phyloP scores from a whole-genome alignment of 2,329 filamentous ascomycete species.

The Didymella pinodella region DNA sequence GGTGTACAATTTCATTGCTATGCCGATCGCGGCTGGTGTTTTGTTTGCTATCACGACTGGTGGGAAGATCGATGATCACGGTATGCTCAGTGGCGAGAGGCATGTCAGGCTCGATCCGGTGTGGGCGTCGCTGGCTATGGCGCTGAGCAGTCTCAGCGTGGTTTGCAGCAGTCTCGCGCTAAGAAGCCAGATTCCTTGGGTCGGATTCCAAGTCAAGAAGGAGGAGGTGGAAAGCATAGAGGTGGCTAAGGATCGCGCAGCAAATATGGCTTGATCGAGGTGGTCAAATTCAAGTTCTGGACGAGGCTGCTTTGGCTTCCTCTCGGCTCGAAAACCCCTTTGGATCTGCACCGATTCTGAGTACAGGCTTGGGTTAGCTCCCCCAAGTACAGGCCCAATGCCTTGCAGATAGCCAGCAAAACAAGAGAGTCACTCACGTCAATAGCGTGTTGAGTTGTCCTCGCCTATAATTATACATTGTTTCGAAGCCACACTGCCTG shows the following conservation, averaged over 20 bases:
- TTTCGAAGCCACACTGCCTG: conserved; percentile 11
- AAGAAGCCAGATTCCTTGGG: conserved; percentile 58
- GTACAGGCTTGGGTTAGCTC: background rate
- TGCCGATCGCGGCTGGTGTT: conserved; percentile 83
- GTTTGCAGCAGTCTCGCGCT: conserved; percentile 81
- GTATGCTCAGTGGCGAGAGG: conserved; percentile 48
- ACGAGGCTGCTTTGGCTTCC: background rate
- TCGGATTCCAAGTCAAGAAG: conserved; percentile 53
- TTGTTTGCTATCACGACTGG: conserved; percentile 68
- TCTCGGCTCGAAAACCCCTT: background rate
- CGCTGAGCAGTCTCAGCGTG: conserved; percentile 87
- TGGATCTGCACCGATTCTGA: background rate
- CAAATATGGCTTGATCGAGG: conserved; percentile 5
- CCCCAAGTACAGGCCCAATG: background rate
- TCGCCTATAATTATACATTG: conserved; percentile 1
- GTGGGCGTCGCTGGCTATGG: conserved; percentile 94
- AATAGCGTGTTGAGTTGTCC: background rate
- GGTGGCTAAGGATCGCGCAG: background rate
- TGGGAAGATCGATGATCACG: conserved; percentile 56
- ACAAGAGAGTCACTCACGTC: background rate
- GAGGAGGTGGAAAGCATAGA: background rate
- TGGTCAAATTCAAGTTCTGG: background rate
- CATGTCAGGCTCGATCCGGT: conserved; percentile 76
- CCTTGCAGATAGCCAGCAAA: background rate
- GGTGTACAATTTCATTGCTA: conserved; percentile 78